Evolutionary conservation across 441 rosid species (phyloP).

Genomic region (Jatropha podagrica): DNA sequence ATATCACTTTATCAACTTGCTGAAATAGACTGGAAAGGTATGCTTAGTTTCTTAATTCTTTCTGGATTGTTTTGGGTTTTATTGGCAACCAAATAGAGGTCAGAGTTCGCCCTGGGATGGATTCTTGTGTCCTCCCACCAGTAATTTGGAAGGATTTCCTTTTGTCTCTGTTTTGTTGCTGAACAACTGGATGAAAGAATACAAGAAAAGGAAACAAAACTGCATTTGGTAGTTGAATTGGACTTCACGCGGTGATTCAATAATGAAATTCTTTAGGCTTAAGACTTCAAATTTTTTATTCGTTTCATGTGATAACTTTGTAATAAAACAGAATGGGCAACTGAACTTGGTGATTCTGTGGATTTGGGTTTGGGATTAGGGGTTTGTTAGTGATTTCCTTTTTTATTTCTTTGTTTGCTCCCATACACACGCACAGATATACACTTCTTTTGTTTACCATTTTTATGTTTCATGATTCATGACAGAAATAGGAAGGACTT

Average conservation of each 20-base stretch:
- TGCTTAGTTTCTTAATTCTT: background rate
- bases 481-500: slow-evolving; percentile 18
- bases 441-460: background rate
- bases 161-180: slow-evolving; percentile 6
- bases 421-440: no score
- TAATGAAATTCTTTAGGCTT: background rate
- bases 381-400: background rate
- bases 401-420: background rate
- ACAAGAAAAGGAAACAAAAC: background rate
- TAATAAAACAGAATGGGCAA: background rate
- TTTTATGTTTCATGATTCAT: slow-evolving; percentile 9
- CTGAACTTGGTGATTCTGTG: background rate
- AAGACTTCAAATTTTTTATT: background rate
- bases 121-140: background rate
- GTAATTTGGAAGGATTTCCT: background rate
- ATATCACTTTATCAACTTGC: background rate
- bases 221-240: background rate
- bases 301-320: background rate
- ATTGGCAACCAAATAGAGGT: background rate
- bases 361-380: background rate
- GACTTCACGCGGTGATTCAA: background rate
- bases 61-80: background rate
- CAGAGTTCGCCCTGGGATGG: background rate
- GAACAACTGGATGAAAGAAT: background rate
- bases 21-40: background rate